Evolutionary conservation across 2,329 filamentous ascomycete species (phyloP), one percentile per base, ranked within the genome.

Genomic region (Capronia epimyces): DNA sequence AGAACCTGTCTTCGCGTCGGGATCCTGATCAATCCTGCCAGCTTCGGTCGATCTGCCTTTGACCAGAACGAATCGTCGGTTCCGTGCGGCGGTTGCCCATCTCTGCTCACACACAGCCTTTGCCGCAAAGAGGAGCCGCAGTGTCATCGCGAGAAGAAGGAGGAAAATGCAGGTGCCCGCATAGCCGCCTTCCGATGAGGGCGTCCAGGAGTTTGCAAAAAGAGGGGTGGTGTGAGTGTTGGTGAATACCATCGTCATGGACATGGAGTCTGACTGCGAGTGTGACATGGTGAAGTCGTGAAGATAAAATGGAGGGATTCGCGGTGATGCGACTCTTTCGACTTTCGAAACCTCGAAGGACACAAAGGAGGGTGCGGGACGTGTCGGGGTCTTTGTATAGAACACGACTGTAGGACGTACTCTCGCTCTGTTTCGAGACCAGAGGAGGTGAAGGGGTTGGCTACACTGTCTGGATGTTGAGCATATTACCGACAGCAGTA

Each of bases 121-220:
- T 62, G 80, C 74, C 2, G 89, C 89, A 44, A 91, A 72, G 13
- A 95, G 74, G 16, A 75, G 71, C 46, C 90, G 86, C 64, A 84
- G 82, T 50, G 85, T 63, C 54, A 83, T 74, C 53, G 83, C 83
- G 45, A 97, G 82, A 39, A 86, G 61, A 65, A 95, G 83, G 52
- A 96, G 78, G 71, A 96, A 96, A 67, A 96, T 87, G 74, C 91
- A 95, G 22, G 89, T 95, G 49, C 82, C 91, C 1, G 88, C 89
- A 69, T 96, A 97, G 53, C 78, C 72, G 61, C 84, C 88, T 4
- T 77, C 72, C 29, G 72, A 83, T 22, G 65, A 70, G 3, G 91
- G 91, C 2, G 86, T 85, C 89, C 90, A 97, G 46, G 74, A 67
- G 18, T 70, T 66, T 13, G 87, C 83, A 72, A 77, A 88, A 40